A percentile compares a stretch with the other conserved stretches of the same genome.
These are phyloP conservation scores for Camellia japonica DNA, from an alignment of 148 eudicot genomes.

Conservation along the genomic window DNA sequence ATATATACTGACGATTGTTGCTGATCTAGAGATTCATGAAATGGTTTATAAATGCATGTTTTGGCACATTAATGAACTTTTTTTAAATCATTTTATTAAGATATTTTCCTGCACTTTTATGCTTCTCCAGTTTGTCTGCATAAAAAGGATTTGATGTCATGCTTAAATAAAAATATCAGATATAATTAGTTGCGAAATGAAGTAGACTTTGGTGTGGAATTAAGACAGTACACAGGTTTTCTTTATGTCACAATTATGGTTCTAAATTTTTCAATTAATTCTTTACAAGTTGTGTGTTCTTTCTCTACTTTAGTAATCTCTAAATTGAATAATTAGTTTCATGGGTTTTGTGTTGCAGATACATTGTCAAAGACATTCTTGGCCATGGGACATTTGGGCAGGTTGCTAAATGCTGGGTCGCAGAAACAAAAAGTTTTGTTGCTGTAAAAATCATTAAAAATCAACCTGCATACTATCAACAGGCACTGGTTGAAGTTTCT, in stretches of 20 bases:
- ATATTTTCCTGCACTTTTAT: neutral
- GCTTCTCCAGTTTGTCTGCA: slow-evolving; percentile 3
- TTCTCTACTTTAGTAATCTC: neutral
- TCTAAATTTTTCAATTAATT: neutral
- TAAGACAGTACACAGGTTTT: neutral
- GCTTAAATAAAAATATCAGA: neutral
- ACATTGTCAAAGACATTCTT: slow-evolving; percentile 90
- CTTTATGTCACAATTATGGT: neutral
- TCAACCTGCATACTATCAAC: slow-evolving; percentile 96
- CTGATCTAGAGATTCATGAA: neutral
- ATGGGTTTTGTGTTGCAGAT: slow-evolving; percentile 45
- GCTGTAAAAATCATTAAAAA: slow-evolving; percentile 94
- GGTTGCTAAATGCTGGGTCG: slow-evolving; percentile 98
- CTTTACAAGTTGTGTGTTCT: neutral
- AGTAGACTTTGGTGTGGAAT: neutral
- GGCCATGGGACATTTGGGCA: slow-evolving; percentile 99
- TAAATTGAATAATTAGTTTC: slow-evolving; percentile 5
- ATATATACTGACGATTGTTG: neutral
- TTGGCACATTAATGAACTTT: neutral
- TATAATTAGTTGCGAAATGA: neutral
- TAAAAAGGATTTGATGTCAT: neutral
- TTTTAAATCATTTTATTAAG: neutral
- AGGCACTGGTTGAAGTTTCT: slow-evolving; percentile 93
- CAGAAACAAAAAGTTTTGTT: slow-evolving; percentile 73
- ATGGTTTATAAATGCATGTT: neutral